Conservation (phyloP, 2,329 filamentous ascomycete species). For the Lomentospora prolificans region DNA sequence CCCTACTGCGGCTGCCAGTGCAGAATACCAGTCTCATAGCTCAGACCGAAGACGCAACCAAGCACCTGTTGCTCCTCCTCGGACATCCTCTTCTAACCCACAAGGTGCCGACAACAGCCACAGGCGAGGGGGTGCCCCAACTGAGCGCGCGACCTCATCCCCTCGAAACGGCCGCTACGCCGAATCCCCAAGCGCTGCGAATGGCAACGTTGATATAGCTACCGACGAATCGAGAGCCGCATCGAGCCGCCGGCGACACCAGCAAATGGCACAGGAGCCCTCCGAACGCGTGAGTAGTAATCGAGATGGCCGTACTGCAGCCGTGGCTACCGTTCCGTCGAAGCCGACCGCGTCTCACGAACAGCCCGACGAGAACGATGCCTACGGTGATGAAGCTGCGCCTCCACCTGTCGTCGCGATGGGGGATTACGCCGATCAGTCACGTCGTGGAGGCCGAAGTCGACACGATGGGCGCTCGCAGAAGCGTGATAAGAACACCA, state of each 20-base stretch:
- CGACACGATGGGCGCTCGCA: constrained; percentile 45
- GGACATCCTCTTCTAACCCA: constrained; percentile 63
- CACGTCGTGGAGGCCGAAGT: constrained; percentile 38
- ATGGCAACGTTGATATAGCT: constrained; percentile 21
- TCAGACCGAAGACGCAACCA: constrained; percentile 48
- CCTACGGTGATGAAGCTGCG: constrained; percentile 31
- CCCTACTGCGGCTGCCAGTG: constrained; percentile 26
- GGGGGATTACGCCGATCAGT: constrained; percentile 31
- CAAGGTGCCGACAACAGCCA: constrained; percentile 19
- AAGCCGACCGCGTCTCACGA: background rate
- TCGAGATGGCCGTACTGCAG: constrained; percentile 15
- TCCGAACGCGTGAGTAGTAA: constrained; percentile 13
- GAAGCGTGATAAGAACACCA: constrained; percentile 60
- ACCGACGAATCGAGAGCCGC: constrained; percentile 26
- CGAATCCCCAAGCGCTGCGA: constrained; percentile 11
- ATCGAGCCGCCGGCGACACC: constrained; percentile 28
- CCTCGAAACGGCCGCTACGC: constrained; percentile 7
- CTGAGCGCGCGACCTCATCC: constrained; percentile 9
- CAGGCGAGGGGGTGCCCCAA: constrained; percentile 16
- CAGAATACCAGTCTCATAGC: constrained; percentile 32
- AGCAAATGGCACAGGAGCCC: constrained; percentile 18
- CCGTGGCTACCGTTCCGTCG: background rate
- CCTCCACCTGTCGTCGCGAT: constrained; percentile 33
- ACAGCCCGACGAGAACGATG: constrained; percentile 7
- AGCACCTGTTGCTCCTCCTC: constrained; percentile 66